Base-by-base conservation (phyloP, 2,329 filamentous ascomycete genomes). In the Akanthomyces dipterigenus region DNA sequence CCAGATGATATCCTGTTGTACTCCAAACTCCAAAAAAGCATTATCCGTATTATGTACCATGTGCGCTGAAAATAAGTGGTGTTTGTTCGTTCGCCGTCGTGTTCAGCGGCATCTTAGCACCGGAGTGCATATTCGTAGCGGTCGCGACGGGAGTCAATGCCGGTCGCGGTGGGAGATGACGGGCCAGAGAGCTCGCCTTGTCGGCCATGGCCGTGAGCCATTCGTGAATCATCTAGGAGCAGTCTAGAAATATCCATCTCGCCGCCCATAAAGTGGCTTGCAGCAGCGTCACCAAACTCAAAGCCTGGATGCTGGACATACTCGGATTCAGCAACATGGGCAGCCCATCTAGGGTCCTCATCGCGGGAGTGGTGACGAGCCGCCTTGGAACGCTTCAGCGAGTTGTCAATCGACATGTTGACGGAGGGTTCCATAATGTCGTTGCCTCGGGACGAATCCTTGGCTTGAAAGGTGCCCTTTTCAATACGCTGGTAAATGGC, bases 241-340 rank as follows among this genome's bases (percentile, higher is more conserved):
- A 87, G 74, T 14, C 84, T 78, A 18, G 82, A 83, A 50, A 87
- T 85, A 56, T 84, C 84, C 84, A 87, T 87, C 68, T 86, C 84
- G 18, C 81, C 79, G 3, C 76, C 76, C 51, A 77, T 70, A 59
- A 78, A 73, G 3, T 78, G 75, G 3, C 75, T 68, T 4, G 70
- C 69, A 11, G 73, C 68, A 6, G 69, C 66, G 48, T 82, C 80
- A 42, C 69, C 71, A 72, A 80, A 78, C 45, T 83, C 80, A 34
- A 81, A 75, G 18, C 70, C 68, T 18, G 67, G 71, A 0, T 67
- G 63, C 14, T 70, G 67, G 6, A 64, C 43, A 45, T 66, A 66
- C 36, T 69, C 72, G 5, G 68, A 64, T 24, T 77, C 76, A 1
- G 69, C 62, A n/a, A 70, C 64, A 43, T 74, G 71, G 1, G 74